Base-by-base conservation (phyloP, 345 rosid species). In the Cardamine chenopodiifolia region DNA sequence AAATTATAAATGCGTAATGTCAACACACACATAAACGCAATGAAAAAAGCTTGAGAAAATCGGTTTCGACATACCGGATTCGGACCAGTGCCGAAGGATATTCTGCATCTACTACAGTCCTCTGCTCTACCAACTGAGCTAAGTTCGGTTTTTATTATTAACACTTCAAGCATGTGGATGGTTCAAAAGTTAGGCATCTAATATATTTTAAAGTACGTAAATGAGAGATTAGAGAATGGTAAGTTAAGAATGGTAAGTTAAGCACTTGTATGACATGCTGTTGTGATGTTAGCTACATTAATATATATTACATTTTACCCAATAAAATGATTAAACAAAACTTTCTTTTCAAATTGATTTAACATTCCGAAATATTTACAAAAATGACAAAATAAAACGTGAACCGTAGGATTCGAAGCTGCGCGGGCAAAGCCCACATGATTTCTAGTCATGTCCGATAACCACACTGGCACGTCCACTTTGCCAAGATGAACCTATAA, bases 111-210 rank as follows among this genome's bases (percentile, higher is more conserved):
- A 87, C 94, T 92, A 92, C 96, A 90, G 96, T 90, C 94, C 96
- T 90, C 97, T 93, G 92, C 97, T 85, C 92, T 92, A 49, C 90
- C 92, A 91, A 82, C 96, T 89, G 89, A 92, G 96, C 97, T 85
- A 91, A 89, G 89, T 89, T 86, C 91, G 91, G 91, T 26, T 7
- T 32, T 8, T 58, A 18, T 32, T 12, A 34, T 34, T n/a, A 13
- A 29, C 7, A 29, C 1, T 15, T 15, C 18, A 29, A 8, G 20
- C 7, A 8, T 56, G 7, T 8, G 1, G 14, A 56, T 22, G 18
- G 14, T 3, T 15, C 0, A 7, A 26, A 3, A 14, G 5, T 2
- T 6, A 0, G 10, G 7, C 6, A 14, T 26, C 3, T 15, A 8
- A 3, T 8, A 12, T 0, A 7, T 7, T 15, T 28, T 7, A 15